phyloP scores from a whole-genome alignment of 345 rosid genomes.

The Linum usitatissimum region DNA sequence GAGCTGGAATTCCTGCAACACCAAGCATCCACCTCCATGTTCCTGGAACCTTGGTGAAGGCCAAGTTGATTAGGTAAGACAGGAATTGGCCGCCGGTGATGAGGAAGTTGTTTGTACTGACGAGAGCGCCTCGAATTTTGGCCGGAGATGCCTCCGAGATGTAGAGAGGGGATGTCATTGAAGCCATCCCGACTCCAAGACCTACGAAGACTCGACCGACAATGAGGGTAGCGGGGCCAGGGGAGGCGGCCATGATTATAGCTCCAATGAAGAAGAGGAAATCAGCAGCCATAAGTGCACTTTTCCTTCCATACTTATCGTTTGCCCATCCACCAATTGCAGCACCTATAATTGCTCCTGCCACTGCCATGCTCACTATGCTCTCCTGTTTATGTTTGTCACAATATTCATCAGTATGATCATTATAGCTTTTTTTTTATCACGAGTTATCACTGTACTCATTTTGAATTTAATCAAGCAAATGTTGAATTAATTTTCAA shows the following conservation, averaged over 20 bases:
- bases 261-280: conserved; percentile 66
- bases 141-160: conserved; percentile 91
- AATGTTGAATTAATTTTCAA: too few relatives aligned
- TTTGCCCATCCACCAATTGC: conserved; percentile 80
- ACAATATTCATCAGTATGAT: neutral
- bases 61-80: conserved; percentile 78
- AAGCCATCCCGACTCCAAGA: conserved; percentile 87
- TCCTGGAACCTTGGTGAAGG: conserved; percentile 56
- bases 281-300: conserved; percentile 51
- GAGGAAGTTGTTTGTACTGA: conserved; percentile 71
- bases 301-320: conserved; percentile 57
- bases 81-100: conserved; percentile 86
- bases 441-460: too few relatives aligned
- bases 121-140: conserved; percentile 79
- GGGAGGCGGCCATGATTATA: conserved; percentile 66
- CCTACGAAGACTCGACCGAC: conserved; percentile 74
- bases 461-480: too few relatives aligned
- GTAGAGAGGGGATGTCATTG: conserved; percentile 84
- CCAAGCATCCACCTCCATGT: conserved; percentile 99
- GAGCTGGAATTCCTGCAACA: conserved; percentile 68
- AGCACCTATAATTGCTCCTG: conserved; percentile 79
- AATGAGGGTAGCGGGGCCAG: conserved; percentile 46
- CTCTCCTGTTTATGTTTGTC: conserved; percentile 38
- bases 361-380: conserved; percentile 90
- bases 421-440: too few relatives aligned